Evolutionary conservation across 768 basidiomycete species (phyloP), one percentile per base, ranked within the genome.

Genomic region (Boletus vinaceobasis): DNA sequence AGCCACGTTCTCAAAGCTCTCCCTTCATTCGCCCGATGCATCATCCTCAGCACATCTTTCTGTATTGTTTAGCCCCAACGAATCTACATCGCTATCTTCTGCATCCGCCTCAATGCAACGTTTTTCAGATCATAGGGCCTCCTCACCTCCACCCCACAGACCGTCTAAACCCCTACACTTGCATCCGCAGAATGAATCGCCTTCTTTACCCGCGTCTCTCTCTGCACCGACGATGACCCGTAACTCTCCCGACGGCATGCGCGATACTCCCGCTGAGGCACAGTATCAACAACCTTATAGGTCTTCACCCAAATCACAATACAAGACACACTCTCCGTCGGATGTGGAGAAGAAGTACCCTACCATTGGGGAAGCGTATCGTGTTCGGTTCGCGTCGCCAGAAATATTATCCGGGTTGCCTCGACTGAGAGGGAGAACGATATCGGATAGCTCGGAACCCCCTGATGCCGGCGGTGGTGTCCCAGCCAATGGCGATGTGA

Each of bases 1-100:
- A 0, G 65, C 71, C 4, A 73, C 79, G 0, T 84, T 84, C 55
- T 77, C 83, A 43, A 79, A 77, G 47, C 71, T 84, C 37, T 82
- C 83, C 2, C 55, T 83, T 57, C 59, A 78, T 60, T 71, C 71
- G 43, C 72, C 75, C 47, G 55, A 71, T 49, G 55, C 59, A 46
- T 52, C 53, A 29, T 56, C 55, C 21, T 50, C 48, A 13, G 38
- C 61, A 11, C 51, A 50, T 32, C 36, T 49, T 13, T 55, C 66
- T 39, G 37, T 58, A 10, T 43, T 60, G 38, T 42, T 58, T 19
- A 35, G 32, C 14, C 53, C 57, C 13, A 36, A 51, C 48, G 48
- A 65, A 48, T 36, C 57, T 44, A 29, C 49, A 0, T 23, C 37
- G 7, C 17, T 5, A 27, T 27, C 50, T 17, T 36, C 42, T 27